phyloP scores from a whole-genome alignment of 2,329 filamentous ascomycete genomes.

The Ilyonectria mors-panacis region DNA sequence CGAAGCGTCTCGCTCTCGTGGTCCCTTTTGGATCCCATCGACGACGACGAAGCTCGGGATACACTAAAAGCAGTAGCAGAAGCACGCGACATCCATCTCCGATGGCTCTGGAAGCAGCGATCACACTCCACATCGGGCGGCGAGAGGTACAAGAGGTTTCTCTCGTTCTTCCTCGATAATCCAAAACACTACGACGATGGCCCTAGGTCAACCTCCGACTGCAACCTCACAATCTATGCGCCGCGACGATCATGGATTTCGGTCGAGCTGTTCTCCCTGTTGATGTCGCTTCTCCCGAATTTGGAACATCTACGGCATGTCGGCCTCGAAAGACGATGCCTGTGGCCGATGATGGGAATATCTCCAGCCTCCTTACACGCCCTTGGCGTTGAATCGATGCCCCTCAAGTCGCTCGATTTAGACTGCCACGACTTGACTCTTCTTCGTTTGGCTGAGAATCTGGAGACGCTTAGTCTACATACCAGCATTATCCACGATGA shows the following conservation, averaged over 20 bases:
- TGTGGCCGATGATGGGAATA: not conserved
- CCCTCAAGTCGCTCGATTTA: not conserved
- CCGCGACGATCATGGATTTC: not conserved
- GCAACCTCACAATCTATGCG: conserved; percentile 1
- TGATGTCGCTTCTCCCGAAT: not conserved
- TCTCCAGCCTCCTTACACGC: not conserved
- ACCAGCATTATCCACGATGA: not conserved
- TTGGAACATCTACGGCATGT: not conserved
- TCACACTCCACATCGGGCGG: not conserved
- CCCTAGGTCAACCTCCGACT: not conserved
- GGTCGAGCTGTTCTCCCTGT: not conserved
- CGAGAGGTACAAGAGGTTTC: not conserved
- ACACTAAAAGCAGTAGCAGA: not conserved
- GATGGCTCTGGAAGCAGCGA: not conserved
- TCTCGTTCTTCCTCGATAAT: not conserved
- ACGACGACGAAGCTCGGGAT: not conserved
- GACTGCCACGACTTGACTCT: not conserved
- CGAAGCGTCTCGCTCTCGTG: not conserved
- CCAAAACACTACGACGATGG: not conserved
- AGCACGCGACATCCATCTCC: not conserved
- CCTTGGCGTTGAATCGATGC: not conserved
- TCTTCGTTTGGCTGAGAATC: not conserved
- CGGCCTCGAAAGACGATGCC: not conserved
- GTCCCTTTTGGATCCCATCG: not conserved
- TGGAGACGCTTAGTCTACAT: not conserved